Percentiles rank a stretch among this genome's conserved stretches.
Conservation (phyloP, 805 yeast genomes). For the Schwanniomyces vanrijiae region DNA sequence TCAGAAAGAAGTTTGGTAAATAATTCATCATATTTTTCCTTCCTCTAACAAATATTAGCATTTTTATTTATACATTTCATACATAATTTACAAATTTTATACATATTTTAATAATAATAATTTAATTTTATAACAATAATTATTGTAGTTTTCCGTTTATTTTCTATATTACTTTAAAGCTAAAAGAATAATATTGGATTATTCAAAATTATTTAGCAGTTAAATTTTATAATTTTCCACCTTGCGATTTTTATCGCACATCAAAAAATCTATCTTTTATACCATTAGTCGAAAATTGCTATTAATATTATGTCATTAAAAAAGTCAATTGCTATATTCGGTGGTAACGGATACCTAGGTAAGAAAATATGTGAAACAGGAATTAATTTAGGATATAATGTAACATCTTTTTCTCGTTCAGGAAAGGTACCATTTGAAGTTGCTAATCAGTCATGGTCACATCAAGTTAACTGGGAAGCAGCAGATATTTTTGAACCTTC, state of each 20-base stretch:
- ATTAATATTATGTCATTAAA: slow-evolving; percentile 3
- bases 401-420: slow-evolving; percentile 67
- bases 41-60: not conserved
- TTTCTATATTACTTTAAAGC: too few species aligned
- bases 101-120: too few species aligned
- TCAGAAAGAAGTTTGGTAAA: slow-evolving; percentile 37
- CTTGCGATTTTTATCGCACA: not conserved
- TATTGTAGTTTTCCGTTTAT: not conserved
- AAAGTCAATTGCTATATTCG: slow-evolving; percentile 62
- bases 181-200: too few species aligned
- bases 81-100: not conserved
- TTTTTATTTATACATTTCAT: not conserved
- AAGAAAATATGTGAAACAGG: slow-evolving; percentile 67
- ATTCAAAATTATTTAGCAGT: not conserved
- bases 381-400: slow-evolving; percentile 58
- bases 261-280: not conserved
- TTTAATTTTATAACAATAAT: too few species aligned
- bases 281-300: not conserved
- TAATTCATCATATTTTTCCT: not conserved
- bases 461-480: slow-evolving; percentile 60
- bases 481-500: slow-evolving; percentile 70
- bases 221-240: not conserved
- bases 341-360: slow-evolving; percentile 87
- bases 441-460: slow-evolving; percentile 50
- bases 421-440: slow-evolving; percentile 43